Evolutionary conservation across 1,139 yeast species (phyloP).

Genomic region (Candida buenavistaensis): DNA sequence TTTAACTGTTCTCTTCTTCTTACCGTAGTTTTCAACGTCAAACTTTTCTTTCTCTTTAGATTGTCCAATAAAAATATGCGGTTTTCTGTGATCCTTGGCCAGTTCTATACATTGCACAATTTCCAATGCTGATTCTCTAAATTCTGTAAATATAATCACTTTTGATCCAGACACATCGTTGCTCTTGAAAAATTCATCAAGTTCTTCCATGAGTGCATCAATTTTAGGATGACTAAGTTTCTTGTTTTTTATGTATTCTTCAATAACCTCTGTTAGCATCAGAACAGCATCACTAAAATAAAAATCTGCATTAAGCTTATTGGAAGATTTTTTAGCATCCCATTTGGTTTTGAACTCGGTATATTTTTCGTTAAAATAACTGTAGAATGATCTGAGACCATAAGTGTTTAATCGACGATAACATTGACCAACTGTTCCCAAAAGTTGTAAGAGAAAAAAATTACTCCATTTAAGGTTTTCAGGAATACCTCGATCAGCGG

Average conservation of each 20-base stretch:
- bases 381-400: conserved; percentile 77
- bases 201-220: conserved; percentile 56
- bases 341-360: conserved; percentile 60
- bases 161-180: conserved; percentile 50
- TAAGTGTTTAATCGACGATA: conserved; percentile 69
- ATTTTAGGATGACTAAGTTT: conserved; percentile 78
- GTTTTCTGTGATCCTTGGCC: conserved; percentile 41
- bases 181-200: conserved; percentile 51
- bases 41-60: conserved; percentile 57
- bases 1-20: conserved; percentile 25
- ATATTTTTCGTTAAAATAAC: conserved; percentile 59
- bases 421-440: conserved; percentile 77
- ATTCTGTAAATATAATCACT: conserved; percentile 84
- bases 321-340: conserved; percentile 49
- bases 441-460: conserved; percentile 56
- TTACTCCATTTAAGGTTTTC: conserved; percentile 76
- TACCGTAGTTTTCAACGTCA: conserved; percentile 40
- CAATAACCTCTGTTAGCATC: conserved; percentile 45
- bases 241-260: conserved; percentile 36
- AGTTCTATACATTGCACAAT: conserved; percentile 67
- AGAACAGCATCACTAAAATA: conserved; percentile 52
- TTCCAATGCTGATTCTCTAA: conserved; percentile 86
- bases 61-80: conserved; percentile 94
- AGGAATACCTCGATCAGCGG: conserved; percentile 51
- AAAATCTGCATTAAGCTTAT: conserved; percentile 61